Evolutionary conservation across 2,329 filamentous ascomycete species (phyloP).

Genomic region (Talaromyces verruculosus): DNA sequence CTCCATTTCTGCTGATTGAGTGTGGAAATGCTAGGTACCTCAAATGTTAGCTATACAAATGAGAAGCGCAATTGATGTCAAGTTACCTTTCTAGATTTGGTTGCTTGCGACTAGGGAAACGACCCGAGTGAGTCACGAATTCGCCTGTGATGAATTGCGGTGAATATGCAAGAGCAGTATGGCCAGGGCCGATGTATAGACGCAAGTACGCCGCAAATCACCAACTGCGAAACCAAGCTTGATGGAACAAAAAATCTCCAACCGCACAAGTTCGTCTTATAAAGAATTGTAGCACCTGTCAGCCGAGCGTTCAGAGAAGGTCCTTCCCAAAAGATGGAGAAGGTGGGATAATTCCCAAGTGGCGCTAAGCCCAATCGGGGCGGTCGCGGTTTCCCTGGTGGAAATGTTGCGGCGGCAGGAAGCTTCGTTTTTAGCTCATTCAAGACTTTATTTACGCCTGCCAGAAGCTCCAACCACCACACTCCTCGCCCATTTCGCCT

Average conservation of each 20-base stretch:
- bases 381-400: conserved; percentile 14
- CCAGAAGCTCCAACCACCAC: conserved; percentile 25
- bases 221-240: not conserved
- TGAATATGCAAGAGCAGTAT: not conserved
- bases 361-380: conserved; percentile 36
- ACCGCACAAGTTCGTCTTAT: not conserved
- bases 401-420: conserved; percentile 17
- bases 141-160: not conserved
- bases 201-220: no score
- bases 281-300: not conserved
- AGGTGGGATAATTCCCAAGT: conserved; percentile 24
- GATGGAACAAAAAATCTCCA: not conserved
- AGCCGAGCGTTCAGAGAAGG: not conserved
- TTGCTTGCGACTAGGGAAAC: not conserved
- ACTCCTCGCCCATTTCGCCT: conserved; percentile 21
- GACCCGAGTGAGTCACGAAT: conserved; percentile 9
- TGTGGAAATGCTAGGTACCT: not conserved
- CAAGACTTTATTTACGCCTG: conserved; percentile 19
- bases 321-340: not conserved
- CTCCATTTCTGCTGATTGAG: conserved; percentile 24
- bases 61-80: not conserved
- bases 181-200: not conserved
- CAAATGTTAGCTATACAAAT: not conserved
- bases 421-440: conserved; percentile 29
- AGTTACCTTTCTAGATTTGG: not conserved